Conservation (phyloP, 1,284 basidiomycete genomes). For the Mycosarcoma maydis region DNA sequence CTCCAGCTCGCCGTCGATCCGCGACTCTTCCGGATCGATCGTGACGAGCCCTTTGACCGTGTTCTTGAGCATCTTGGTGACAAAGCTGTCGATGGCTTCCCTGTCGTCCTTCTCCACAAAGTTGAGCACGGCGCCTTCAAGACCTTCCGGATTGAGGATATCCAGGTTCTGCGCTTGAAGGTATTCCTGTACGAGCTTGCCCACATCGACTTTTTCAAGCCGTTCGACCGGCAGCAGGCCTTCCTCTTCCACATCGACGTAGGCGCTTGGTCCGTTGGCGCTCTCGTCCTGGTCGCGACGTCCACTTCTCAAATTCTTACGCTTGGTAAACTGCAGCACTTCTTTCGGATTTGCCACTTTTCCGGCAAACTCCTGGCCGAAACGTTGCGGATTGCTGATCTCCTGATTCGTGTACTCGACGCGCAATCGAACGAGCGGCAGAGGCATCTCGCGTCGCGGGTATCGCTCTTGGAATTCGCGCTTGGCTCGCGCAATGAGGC, state of each 20-base stretch:
- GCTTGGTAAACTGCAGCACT: constrained; percentile 86
- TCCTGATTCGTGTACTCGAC: constrained; percentile 61
- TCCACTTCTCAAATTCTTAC: constrained; percentile 69
- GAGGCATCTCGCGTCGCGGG: constrained; percentile 51
- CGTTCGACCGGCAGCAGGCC: constrained; percentile 52
- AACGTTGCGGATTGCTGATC: constrained; percentile 83
- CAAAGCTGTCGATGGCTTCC: constrained; percentile 55
- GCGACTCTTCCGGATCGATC: constrained; percentile 52
- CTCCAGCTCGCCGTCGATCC: constrained; percentile 47
- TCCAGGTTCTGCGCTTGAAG: constrained; percentile 59
- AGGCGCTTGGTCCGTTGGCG: constrained; percentile 10
- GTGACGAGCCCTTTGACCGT: constrained; percentile 46
- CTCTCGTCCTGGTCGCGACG: constrained; percentile 10
- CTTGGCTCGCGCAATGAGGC: constrained; percentile 80
- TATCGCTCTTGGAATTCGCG: constrained; percentile 80
- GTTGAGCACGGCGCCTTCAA: constrained; percentile 58
- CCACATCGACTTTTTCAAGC: constrained; percentile 57
- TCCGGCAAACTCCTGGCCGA: constrained; percentile 93
- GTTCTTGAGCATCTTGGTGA: constrained; percentile 46
- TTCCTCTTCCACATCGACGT: constrained; percentile 44
- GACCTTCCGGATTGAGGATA: constrained; percentile 53
- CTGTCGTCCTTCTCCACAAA: constrained; percentile 65
- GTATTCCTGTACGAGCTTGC: constrained; percentile 57
- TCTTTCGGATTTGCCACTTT: constrained; percentile 93
- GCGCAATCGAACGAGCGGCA: constrained; percentile 87